Base-by-base conservation (phyloP, 2,329 filamentous ascomycete genomes). In the Escovopsis sp. region DNA sequence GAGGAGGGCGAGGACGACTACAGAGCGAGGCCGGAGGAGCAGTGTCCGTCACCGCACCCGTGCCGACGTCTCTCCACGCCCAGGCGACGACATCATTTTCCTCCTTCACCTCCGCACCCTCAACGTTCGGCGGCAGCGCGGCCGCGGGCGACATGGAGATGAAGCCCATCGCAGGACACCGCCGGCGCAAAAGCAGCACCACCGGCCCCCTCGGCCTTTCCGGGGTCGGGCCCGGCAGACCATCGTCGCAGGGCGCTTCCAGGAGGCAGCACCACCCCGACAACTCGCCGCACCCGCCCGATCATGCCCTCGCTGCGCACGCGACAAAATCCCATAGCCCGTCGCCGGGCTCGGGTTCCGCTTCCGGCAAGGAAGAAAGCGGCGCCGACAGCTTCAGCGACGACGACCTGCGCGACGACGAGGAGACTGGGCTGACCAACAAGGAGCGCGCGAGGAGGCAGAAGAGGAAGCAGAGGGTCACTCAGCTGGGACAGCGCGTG, bases 341-440 rank as follows among this genome's bases (percentile, higher is more conserved):
- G 38, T 48, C 49, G 36, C 43, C 33, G 16, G 50, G 45, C 8
- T 30, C 11, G 27, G 27, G 27, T 11, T 30, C 27, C 8, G 27
- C 27, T 2, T 43, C 49, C 6, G 48, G 48, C 43, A 57, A 52
- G 36, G 55, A 58, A 37, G 57, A 59, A 11, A 53, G 55, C 4
- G 58, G 64, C 48, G 67, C 70, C 41, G 74, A 78, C 50, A 67
- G 74, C 51, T 71, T 76, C 41, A 79, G 78, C 25, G 81, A 85
- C 50, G 80, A 86, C 48, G 83, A 82, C 37, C 59, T 84, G 25
- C 76, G 84, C 46, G 84, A 89, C 51, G 88, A 95, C 56, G 88
- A 94, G 63, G 88, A 95, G 68, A 84, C 84, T 2, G 88, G 87
- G 1, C 67, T 95, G 50, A 93, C 85, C 32, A 71, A 73, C 46